Conservation (phyloP, 352 stramenopile genomes). For the Globisporangium splendens region DNA sequence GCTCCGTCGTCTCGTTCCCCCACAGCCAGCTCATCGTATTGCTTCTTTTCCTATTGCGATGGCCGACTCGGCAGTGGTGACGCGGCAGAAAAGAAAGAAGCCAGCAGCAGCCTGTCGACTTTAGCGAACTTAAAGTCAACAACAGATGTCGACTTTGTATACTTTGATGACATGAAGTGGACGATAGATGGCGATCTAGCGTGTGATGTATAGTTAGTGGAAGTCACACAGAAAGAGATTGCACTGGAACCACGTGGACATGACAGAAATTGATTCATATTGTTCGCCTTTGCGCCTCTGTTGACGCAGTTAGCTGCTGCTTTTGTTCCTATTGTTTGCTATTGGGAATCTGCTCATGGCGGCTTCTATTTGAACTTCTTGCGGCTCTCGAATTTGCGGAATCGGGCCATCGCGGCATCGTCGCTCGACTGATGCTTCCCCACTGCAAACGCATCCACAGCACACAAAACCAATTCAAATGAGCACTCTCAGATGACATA, state of each 20-base stretch:
- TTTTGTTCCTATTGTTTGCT: background rate
- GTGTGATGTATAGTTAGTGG: background rate
- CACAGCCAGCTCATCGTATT: slow-evolving; percentile 73
- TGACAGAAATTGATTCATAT: too few relatives aligned
- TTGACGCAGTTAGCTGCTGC: background rate
- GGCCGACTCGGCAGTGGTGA: background rate
- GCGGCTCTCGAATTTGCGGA: slow-evolving; percentile 72
- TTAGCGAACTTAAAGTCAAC: background rate
- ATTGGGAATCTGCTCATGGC: too few relatives aligned
- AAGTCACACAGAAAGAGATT: too few relatives aligned
- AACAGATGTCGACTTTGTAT: too few relatives aligned
- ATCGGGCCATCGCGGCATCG: slow-evolving; percentile 55
- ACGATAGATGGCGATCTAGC: too few relatives aligned
- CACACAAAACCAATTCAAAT: slow-evolving; percentile 1
- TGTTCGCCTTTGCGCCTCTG: background rate
- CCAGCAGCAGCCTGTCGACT: slow-evolving; percentile 1
- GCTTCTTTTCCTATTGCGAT: background rate
- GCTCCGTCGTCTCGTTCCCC: slow-evolving; percentile 82
- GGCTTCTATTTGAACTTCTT: slow-evolving; percentile 27
- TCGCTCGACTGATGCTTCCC: slow-evolving; percentile 65
- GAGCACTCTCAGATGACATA: background rate
- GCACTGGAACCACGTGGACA: too few relatives aligned
- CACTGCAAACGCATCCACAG: slow-evolving; percentile 17
- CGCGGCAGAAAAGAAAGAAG: slow-evolving; percentile 5
- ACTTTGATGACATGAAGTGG: too few relatives aligned